Evolutionary conservation across 1,284 basidiomycete genomes (phyloP), one percentile per base, ranked within the genome.

Genomic region (Ustilago curta): DNA sequence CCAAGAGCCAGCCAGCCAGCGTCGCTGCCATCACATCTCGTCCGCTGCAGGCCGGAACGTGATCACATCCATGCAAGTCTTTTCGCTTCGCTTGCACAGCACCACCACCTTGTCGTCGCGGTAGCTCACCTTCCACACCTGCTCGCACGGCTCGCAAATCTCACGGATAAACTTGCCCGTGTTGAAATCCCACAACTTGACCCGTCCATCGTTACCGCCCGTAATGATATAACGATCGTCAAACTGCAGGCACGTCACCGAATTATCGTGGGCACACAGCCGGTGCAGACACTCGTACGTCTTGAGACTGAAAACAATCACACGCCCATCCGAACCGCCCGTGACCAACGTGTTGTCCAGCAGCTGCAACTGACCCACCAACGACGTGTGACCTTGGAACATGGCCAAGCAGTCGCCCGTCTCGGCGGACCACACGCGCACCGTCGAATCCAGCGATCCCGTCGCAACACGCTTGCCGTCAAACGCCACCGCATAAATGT

Each of bases 401-500:
- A 96, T 88, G 4, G 94, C 94, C 7, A 93, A 85, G 80, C 93
- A 94, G 73, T 91, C 88, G 21, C 97, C 93, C 0, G 92, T 95
- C 18, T 78, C 65, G 21, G 80, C 78, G 7, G 75, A 71, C 81
- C 83, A 85, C 16, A 85, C 79, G 19, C 83, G 78, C 32, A 84
- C 81, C 18, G 83, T 84, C 40, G 80, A 79, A 58, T 85, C 83
- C 29, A 97, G 87, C 44, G 92, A 93, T 3, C 95, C 96, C 6
- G 93, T 93, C 0, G 92, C 94, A 37, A 97, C 89, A 29, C 90
- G 88, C 25, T 90, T 86, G 2, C 96, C 95, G 82, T 97, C 94
- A 76, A 95, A 97, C 0, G 94, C 94, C 23, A 98, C 91, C 0
- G 92, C 91, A 83, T 98, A 98, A 42, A 99, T 93, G 86, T 96